Percentiles rank a stretch among this genome's conserved stretches.
Evolutionary conservation across 2,329 filamentous ascomycete genomes (phyloP).

Genomic region (Stagonosporopsis chrysanthemi): DNA sequence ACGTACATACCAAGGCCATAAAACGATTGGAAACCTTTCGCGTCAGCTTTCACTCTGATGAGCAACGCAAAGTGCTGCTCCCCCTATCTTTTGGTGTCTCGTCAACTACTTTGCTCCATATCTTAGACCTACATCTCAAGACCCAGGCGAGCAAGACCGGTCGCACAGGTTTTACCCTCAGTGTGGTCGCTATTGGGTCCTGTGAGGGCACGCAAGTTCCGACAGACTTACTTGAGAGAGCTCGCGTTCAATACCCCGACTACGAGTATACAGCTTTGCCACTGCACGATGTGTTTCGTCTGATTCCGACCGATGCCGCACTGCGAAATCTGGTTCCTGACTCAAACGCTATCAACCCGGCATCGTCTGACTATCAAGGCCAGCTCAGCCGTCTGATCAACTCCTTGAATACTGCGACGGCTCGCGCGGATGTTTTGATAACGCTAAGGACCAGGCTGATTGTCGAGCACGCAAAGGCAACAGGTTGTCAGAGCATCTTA

Average conservation of each 20-base stretch:
- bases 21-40: conserved; percentile 77
- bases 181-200: conserved; percentile 59
- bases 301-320: conserved; percentile 30
- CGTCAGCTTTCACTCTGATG: conserved; percentile 56
- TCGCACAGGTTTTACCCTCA: conserved; percentile 72
- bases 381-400: conserved; percentile 63
- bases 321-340: conserved; percentile 31
- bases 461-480: conserved; percentile 57
- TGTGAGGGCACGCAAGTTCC: conserved; percentile 26
- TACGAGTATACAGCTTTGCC: conserved; percentile 69
- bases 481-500: conserved; percentile 73
- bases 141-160: conserved; percentile 70
- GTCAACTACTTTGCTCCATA: conserved; percentile 77
- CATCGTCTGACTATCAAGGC: conserved; percentile 19
- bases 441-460: conserved; percentile 77
- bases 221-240: conserved; percentile 31
- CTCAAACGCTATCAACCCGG: neutral
- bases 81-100: conserved; percentile 85
- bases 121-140: conserved; percentile 74
- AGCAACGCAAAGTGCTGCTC: conserved; percentile 69
- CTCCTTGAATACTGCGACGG: conserved; percentile 74
- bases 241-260: conserved; percentile 69
- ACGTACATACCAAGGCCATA: conserved; percentile 78
- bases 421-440: conserved; percentile 74
- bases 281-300: conserved; percentile 64